phyloP scores from a whole-genome alignment of 352 stramenopile species.

The Phytophthora cryptogea region DNA sequence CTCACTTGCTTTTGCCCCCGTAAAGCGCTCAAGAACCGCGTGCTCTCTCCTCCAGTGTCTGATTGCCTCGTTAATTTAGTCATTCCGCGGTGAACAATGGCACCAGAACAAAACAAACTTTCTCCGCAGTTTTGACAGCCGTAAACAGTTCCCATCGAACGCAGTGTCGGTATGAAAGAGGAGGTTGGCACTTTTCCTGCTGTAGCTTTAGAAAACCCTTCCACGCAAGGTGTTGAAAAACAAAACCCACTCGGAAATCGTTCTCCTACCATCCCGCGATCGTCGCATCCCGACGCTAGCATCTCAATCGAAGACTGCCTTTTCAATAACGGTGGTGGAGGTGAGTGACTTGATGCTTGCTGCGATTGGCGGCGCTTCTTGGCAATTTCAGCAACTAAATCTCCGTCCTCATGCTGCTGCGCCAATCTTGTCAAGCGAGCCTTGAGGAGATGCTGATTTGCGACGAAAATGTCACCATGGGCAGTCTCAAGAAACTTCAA shows the following conservation, averaged over 20 bases:
- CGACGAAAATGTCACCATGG: slow-evolving; percentile 68
- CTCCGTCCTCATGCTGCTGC: slow-evolving; percentile 41
- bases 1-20: slow-evolving; percentile 3
- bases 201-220: slow-evolving; percentile 13
- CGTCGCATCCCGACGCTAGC: slow-evolving; percentile 41
- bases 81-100: slow-evolving; percentile 48
- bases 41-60: background rate
- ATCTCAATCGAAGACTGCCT: slow-evolving; percentile 36
- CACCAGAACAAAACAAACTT: slow-evolving; percentile 66
- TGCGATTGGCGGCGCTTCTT: slow-evolving; percentile 44
- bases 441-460: slow-evolving; percentile 79
- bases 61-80: slow-evolving; percentile 10
- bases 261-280: slow-evolving; percentile 65
- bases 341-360: slow-evolving; percentile 7
- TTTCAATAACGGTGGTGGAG: slow-evolving; percentile 28
- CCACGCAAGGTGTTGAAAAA: slow-evolving; percentile 40
- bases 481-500: slow-evolving; percentile 75
- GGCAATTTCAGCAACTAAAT: slow-evolving; percentile 33
- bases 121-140: slow-evolving; percentile 63
- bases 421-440: slow-evolving; percentile 38
- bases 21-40: slow-evolving; percentile 22
- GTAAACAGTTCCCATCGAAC: slow-evolving; percentile 75
- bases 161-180: slow-evolving; percentile 70
- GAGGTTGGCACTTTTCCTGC: slow-evolving; percentile 4
- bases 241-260: slow-evolving; percentile 59